Base-by-base conservation (phyloP, 2,329 filamentous ascomycete genomes). In the Ceratocystis huliohia region DNA sequence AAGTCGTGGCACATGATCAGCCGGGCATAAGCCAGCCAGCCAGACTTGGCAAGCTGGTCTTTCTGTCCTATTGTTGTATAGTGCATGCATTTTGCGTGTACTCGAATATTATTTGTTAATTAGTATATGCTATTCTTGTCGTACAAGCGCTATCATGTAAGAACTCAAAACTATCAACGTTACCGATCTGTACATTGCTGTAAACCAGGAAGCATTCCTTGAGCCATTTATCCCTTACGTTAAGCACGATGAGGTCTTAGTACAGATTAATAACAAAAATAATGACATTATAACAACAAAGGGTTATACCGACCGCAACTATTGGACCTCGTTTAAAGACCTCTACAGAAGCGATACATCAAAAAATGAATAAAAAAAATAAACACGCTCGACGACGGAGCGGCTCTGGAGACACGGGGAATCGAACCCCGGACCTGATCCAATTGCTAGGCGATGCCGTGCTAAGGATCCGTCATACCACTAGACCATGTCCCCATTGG, bases 371-470 rank as follows among this genome's bases (percentile, higher is more conserved):
- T 2, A 45, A 46, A 46, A 46, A 46, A 46, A 46, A 0, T 1
- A 2, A 0, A 50, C n/a, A 5, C 48, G 20, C 48, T 53, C 48
- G 8, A 1, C 2, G 1, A 5, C 3, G 8, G 48, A 28, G 22
- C 20, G 48, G 6, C 3, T 28, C 17, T 57, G 61, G 61, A 64
- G 53, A 67, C 62, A 67, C 50, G 50, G 66, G 62, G 63, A 67
- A 67, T 66, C 65, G 65, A 66, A 66, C 65, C 65, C 65, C 65
- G 65, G 65, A 66, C 65, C 65, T 66, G 65, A 66, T 66, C 65
- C 65, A 33, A 33, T 8, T 33, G 30, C 30, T 33, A 7, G 30
- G 6, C 30, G 30, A 2, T 33, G 30, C 30, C 10, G 62, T 67
- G 66, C 66, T 67, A 67, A 67, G 66, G 66, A 64, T 67, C 66